These are phyloP conservation scores for Zymoseptoria pseudotritici DNA, from an alignment of 2,329 filamentous ascomycete genomes.

Conservation along the genomic window DNA sequence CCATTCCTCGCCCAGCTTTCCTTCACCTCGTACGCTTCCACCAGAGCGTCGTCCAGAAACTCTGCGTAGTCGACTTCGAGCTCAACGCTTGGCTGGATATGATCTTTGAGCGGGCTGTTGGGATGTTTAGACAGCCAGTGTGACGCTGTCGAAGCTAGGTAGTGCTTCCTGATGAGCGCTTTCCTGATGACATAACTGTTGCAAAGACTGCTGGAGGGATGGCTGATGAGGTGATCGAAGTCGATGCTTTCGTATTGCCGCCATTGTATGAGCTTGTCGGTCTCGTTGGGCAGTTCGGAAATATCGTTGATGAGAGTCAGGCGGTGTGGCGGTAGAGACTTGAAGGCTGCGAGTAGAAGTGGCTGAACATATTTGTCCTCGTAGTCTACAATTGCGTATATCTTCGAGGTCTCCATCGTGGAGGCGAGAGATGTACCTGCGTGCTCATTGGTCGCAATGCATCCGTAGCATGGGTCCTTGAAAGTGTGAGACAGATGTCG, in stretches of 20 bases:
- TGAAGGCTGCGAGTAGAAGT: slow-evolving; percentile 67
- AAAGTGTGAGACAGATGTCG: background rate
- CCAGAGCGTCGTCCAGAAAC: slow-evolving; percentile 85
- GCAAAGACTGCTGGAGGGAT: slow-evolving; percentile 57
- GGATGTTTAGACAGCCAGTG: slow-evolving; percentile 85
- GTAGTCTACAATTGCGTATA: slow-evolving; percentile 74
- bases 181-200: slow-evolving; percentile 96
- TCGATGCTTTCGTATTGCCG: slow-evolving; percentile 80
- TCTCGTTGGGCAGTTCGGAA: slow-evolving; percentile 41
- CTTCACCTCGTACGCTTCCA: slow-evolving; percentile 75
- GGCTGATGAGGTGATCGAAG: slow-evolving; percentile 63
- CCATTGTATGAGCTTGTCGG: slow-evolving; percentile 62
- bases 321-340: slow-evolving; percentile 49
- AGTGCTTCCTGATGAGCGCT: slow-evolving; percentile 93
- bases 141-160: slow-evolving; percentile 72
- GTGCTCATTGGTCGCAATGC: background rate
- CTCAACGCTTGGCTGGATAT: slow-evolving; percentile 71
- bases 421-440: background rate
- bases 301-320: slow-evolving; percentile 44
- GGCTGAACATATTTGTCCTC: slow-evolving; percentile 86
- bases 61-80: slow-evolving; percentile 97
- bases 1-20: slow-evolving; percentile 70
- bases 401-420: slow-evolving; percentile 10
- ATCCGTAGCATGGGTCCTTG: background rate
- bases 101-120: slow-evolving; percentile 55